Evolutionary conservation across 352 stramenopile genomes (phyloP), one percentile per base, ranked within the genome.

Genomic region (Phytopythium boreale): DNA sequence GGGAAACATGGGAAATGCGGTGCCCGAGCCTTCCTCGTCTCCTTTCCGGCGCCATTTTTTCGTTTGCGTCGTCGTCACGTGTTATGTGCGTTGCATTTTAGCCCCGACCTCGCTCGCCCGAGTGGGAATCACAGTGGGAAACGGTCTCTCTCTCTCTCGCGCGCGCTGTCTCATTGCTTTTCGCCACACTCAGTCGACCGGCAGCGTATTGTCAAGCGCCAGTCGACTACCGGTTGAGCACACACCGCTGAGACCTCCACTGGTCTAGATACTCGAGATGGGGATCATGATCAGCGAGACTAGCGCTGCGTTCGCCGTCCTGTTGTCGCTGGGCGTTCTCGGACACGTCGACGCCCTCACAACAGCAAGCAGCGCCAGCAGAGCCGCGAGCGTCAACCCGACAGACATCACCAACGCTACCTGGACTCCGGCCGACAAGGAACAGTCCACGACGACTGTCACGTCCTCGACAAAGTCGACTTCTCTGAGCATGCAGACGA

Each of bases 401-500:
- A 58, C 27, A 39, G 27, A 29, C 29, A 26, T 58, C 51, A 58
- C 51, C 0, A 34, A 58, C 12, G 29, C 27, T 4, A 34, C 51
- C 9, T 44, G 51, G 51, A 44, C 29, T 4, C 29, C 29, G n/a
- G 19, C 19, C 19, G 19, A 43, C 4, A 14, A 58, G n/a, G 29
- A 43, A 20, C 51, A 58, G 51, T 24, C 24, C 22, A 52, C 46
- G 24, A 22, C 46, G 22, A 52, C n/a, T 10, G n/a, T 24, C 3
- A 7, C 9, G 46, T 1, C 46, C 11, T 19, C 46, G 24, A 6
- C 46, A 12, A n/a, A 15, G 11, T 53, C 29, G 29, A 29, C 49
- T 37, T 8, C 15, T 20, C 20, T 58, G 20, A 60, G 61, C n/a
- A 52, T 24, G 17, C 53, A 62, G 36, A 47, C 58, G n/a, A 58